These are phyloP conservation scores for Acacia confusa DNA, from an alignment of 306 rosid species.

Conservation along the genomic window DNA sequence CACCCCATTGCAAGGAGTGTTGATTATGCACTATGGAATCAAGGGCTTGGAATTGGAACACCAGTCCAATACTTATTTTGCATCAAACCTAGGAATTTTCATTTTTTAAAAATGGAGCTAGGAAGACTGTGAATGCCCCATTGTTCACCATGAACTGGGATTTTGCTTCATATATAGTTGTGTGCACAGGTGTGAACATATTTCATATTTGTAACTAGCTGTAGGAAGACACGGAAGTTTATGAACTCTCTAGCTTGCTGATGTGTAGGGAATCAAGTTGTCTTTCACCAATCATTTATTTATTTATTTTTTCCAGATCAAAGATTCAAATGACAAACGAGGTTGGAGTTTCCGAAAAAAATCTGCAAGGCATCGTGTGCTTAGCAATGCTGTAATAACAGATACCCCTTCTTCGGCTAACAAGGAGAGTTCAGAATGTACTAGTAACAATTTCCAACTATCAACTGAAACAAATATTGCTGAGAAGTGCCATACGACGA, in stretches of 20 bases:
- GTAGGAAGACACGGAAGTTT: not conserved
- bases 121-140: not conserved
- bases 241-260: not conserved
- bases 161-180: not conserved
- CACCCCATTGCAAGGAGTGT: not conserved
- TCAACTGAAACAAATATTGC: slow-evolving; percentile 46
- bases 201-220: not conserved
- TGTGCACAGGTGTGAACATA: not conserved
- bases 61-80: not conserved
- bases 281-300: slow-evolving; percentile 4
- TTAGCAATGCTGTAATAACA: slow-evolving; percentile 74
- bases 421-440: slow-evolving; percentile 68
- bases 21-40: slow-evolving; percentile 14
- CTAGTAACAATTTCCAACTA: slow-evolving; percentile 43
- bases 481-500: slow-evolving; percentile 55
- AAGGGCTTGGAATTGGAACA: not conserved
- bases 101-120: not conserved
- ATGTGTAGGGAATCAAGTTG: not conserved
- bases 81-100: not conserved
- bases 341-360: slow-evolving; percentile 97
- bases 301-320: slow-evolving; percentile 43
- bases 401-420: slow-evolving; percentile 57
- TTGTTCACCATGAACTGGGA: not conserved
- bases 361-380: slow-evolving; percentile 83
- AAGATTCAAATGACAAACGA: slow-evolving; percentile 74